Evolutionary conservation across 2,329 filamentous ascomycete species (phyloP), one percentile per base, ranked within the genome.

Genomic region (Exserohilum turcica): DNA sequence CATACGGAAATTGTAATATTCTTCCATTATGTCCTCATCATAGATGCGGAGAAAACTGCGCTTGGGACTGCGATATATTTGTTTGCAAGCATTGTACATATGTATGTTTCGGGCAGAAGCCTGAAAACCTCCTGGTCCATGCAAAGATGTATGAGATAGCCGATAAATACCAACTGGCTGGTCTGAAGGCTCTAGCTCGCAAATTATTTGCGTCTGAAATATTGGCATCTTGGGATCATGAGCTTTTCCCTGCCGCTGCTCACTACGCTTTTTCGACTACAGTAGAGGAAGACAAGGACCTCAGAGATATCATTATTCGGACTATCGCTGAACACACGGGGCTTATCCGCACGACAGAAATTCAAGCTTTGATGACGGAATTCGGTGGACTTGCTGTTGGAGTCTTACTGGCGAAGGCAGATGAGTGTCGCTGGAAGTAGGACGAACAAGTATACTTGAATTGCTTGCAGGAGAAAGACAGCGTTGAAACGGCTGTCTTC

Each of bases 271-370:
- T 68, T 31, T 62, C 54, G 8, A 62, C 59, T 0, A 74, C 69
- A 0, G 57, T 61, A 0, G 57, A 68, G 0, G n/a, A 52, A 0
- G 67, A 74, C 50, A 68, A 64, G 27, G 70, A 64, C 3, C 52
- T 75, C 43, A 58, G 72, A n/a, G 56, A 69, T 19, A 59, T 67
- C 3, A 62, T 73, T 4, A 53, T 59, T 8, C 51, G 65, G 10
- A 69, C 56, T 0, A 58, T 74, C 5, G 52, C 59, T 2, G 53
- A 57, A 38, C 65, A 71, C 35, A 50, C 61, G 21, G 16, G n/a
- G 1, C 31, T 60, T 0, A 16, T 62, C 6, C 52, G 46, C 0
- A 55, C 62, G 12, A 46, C 55, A 2, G 53, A 48, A 8, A 37
- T 60, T 0, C 36, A 55, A 18, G 43, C 27, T 0, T 12, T 63